Conservation (phyloP, 768 basidiomycete genomes). For the Pluteus cervinus region DNA sequence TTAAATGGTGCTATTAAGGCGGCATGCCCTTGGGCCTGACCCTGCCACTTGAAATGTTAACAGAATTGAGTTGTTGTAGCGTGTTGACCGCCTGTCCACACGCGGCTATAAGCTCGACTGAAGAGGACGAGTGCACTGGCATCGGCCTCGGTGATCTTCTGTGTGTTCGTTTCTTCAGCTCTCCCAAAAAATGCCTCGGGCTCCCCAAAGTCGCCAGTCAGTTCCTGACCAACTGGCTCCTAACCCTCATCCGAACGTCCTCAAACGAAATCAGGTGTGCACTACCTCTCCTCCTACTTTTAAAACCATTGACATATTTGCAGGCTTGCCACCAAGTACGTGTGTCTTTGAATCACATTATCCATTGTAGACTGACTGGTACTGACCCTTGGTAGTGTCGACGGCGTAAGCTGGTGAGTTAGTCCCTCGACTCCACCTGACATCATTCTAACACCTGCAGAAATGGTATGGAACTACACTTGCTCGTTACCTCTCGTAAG, state of each 20-base stretch:
- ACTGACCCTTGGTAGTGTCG: conserved; percentile 43
- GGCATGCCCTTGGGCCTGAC: too few species aligned
- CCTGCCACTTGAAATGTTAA: too few species aligned
- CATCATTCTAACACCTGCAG: conserved; percentile 21
- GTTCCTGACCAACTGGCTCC: conserved; percentile 19
- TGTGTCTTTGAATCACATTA: conserved; percentile 11
- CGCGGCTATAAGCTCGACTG: too few species aligned
- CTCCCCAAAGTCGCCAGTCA: conserved; percentile 34
- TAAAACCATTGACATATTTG: conserved; percentile 2
- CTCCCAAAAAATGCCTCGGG: too few species aligned
- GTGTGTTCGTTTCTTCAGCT: too few species aligned
- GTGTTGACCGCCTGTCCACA: too few species aligned
- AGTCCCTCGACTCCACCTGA: conserved; percentile 3
- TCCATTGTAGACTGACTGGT: conserved; percentile 12
- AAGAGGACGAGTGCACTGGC: too few species aligned
- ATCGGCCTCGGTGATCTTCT: too few species aligned
- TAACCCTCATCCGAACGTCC: conserved; percentile 36
- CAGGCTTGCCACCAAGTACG: conserved; percentile 54
- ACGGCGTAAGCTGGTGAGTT: conserved; percentile 63
- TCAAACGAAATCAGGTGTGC: conserved; percentile 48
- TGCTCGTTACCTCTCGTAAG: conserved; percentile 1
- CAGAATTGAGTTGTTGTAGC: too few species aligned
- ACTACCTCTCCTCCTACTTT: conserved; percentile 1
- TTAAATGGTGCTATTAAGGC: too few species aligned
- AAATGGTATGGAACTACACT: conserved; percentile 50